phyloP scores from a whole-genome alignment of 116 monocot genomes.

The Posidonia oceanica region DNA sequence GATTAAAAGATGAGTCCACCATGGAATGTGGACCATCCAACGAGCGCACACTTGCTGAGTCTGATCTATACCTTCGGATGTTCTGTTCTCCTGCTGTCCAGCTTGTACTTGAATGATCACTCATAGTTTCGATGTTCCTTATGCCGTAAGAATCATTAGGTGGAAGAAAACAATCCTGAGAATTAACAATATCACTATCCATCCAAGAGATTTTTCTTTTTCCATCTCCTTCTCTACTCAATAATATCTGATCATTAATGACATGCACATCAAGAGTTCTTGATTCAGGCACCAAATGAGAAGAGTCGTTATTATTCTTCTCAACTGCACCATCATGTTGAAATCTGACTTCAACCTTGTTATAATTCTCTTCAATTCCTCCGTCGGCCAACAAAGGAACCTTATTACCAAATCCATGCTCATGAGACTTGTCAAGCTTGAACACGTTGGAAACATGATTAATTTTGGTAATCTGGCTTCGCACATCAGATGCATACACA shows the following conservation, averaged over 20 bases:
- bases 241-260: conserved; percentile 25
- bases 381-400: not conserved
- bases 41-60: conserved; percentile 8
- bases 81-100: conserved; percentile 7
- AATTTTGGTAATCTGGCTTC: conserved; percentile 1
- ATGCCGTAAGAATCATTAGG: conserved; percentile 2
- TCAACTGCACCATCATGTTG: not conserved
- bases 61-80: conserved; percentile 32
- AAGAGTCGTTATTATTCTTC: not conserved
- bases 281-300: conserved; percentile 20
- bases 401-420: not conserved
- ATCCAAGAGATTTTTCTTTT: not conserved
- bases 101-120: conserved; percentile 8
- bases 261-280: conserved; percentile 65
- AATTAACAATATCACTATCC: not conserved
- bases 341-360: not conserved
- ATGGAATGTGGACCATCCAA: not conserved
- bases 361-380: not conserved
- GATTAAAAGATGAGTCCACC: conserved; percentile 11
- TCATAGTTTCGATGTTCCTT: conserved; percentile 1
- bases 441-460: not conserved
- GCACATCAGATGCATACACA: conserved; percentile 9
- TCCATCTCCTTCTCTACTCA: conserved; percentile 2
- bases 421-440: not conserved
- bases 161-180: not conserved